Base-by-base conservation (phyloP, 192 early-diverging fungal genomes). In the Coemansia sp. region DNA sequence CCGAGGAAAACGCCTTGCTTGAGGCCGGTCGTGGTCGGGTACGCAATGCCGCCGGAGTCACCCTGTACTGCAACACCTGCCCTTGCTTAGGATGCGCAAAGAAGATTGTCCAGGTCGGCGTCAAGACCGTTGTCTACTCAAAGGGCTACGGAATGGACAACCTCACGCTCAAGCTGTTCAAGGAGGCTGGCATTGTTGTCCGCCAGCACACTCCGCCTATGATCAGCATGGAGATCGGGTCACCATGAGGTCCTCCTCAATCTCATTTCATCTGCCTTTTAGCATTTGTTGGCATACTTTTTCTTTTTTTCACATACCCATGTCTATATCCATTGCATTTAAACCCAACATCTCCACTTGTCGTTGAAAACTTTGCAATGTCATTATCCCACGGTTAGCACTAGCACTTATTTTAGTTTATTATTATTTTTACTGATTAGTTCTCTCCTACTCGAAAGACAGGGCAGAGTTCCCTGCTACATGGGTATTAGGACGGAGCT, bases 1-100 rank as follows among this genome's bases (percentile, higher is more conserved):
- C 98, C 0, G 97, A 99, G 69, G 98, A 99, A 81, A 99, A 99
- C 74, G 95, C 97, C 38, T 77, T 99, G 53, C 72, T 99, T 53
- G 98, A 99, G 81, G 98, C 94, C 6, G 98, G 98, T 16, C 81
- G 95, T 45, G 94, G 92, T n/a, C 75, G 95, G 21, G 90, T 96
- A n/a, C 89, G 89, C 26, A 87, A 89, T 23, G 70, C 68, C 1
- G 71, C 63, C 3, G 74, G 68, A 5, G 73, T 77, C 13, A 91
- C 90, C 7, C 86, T 98, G 16, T 99, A 99, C 76, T 98, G 97
- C 79, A 99, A 95, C 72, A 99, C 96, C 6, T 92, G 89, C 61
- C 90, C 91, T 12, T 93, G 91, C 63, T 67, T 93, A 39, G 95
- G 94, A 18, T 99, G 98, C 77, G 93, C 96, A 12, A 93, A 95